Conservation (phyloP, 805 yeast genomes). For the Cyberlindnera suaveolens region DNA sequence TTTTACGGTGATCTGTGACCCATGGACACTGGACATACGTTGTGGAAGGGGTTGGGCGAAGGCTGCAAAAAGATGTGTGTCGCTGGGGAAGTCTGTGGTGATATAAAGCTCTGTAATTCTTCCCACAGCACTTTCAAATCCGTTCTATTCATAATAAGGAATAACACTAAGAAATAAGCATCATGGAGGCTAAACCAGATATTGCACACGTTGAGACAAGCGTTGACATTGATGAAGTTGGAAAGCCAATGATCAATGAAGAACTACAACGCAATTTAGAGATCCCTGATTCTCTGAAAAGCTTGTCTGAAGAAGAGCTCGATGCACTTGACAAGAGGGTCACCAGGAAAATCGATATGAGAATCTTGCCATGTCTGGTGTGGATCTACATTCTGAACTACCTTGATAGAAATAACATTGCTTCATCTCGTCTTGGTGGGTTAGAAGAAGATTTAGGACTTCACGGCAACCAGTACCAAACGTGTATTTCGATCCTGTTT, state of each 20-base stretch:
- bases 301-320: constrained; percentile 34
- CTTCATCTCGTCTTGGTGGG: constrained; percentile 43
- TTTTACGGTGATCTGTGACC: too few relatives aligned
- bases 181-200: background rate
- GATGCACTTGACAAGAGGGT: constrained; percentile 36
- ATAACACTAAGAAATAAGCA: background rate
- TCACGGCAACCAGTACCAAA: constrained; percentile 39
- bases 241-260: constrained; percentile 6
- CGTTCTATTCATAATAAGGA: background rate
- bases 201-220: background rate
- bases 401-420: constrained; percentile 44
- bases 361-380: constrained; percentile 45
- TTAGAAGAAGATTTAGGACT: constrained; percentile 40
- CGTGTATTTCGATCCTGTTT: constrained; percentile 43
- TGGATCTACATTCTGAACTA: constrained; percentile 46
- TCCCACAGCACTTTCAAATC: too few relatives aligned
- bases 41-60: too few relatives aligned
- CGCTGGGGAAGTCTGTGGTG: too few relatives aligned
- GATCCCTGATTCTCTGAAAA: constrained; percentile 19
- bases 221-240: background rate
- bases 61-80: too few relatives aligned
- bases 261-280: constrained; percentile 10
- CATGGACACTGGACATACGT: too few relatives aligned
- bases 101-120: too few relatives aligned
- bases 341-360: constrained; percentile 40